These are phyloP conservation scores for Lipomyces kockii DNA, from an alignment of 805 yeast genomes.

Conservation along the genomic window DNA sequence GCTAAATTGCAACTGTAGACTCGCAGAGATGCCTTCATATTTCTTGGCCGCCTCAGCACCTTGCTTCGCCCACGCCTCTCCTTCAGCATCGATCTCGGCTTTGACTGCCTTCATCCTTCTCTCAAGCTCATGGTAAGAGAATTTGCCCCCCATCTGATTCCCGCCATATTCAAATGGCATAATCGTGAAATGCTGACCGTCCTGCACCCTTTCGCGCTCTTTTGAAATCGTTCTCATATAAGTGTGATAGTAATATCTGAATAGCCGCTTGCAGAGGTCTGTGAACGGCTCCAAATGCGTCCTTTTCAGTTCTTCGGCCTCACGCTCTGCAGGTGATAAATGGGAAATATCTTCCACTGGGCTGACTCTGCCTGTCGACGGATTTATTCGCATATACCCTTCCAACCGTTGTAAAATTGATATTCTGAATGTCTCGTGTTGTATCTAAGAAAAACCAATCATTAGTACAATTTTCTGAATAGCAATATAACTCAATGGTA, in stretches of 20 bases:
- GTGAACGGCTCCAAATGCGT: constrained; percentile 15
- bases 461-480: neutral
- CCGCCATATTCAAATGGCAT: constrained; percentile 23
- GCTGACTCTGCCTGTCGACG: constrained; percentile 6
- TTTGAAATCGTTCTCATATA: constrained; percentile 11
- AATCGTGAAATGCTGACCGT: neutral
- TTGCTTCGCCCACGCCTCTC: constrained; percentile 20
- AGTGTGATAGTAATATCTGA: constrained; percentile 16
- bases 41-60: constrained; percentile 10
- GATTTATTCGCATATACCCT: constrained; percentile 10
- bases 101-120: constrained; percentile 14
- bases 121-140: constrained; percentile 13
- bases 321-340: neutral
- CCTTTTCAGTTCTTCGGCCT: neutral
- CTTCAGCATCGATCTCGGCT: constrained; percentile 17
- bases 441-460: constrained; percentile 7
- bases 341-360: neutral
- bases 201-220: neutral
- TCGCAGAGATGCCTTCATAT: constrained; percentile 13
- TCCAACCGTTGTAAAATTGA: constrained; percentile 24
- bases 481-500: neutral
- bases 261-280: constrained; percentile 21
- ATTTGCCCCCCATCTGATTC: constrained; percentile 22
- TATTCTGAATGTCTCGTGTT: constrained; percentile 23
- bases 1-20: constrained; percentile 2